Evolutionary conservation across 176 grass and related monocot species (phyloP), one percentile per base, ranked within the genome.

Genomic region (Themeda triandra): DNA sequence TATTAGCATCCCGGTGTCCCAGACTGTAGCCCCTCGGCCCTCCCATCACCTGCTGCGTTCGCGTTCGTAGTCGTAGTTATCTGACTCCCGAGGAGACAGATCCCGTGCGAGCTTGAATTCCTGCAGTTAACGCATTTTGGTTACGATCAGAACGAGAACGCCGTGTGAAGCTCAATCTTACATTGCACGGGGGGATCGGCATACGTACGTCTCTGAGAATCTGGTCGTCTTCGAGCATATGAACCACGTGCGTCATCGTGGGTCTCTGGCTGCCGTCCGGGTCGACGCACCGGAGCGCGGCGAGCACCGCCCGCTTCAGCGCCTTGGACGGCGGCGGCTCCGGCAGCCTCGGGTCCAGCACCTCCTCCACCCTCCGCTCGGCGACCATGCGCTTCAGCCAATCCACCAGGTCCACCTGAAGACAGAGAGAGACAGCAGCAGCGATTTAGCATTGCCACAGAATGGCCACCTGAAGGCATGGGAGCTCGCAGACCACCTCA

Each of bases 341-440:
- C 27, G 85, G 76, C 66, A 98, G 82, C 88, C 73, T 93, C 58
- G 87, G 85, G 83, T 98, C 96, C 74, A 98, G 77, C 78, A 98
- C 89, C 86, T 92, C 71, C 85, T 94, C 93, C 45, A 92, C 77
- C 87, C 86, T 93, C 73, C 86, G 88, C 64, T 92, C 91, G 8
- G 89, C 87, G 44, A 98, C 96, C 96, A 94, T 94, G 73, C 21
- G 46, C 87, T 98, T 98, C 71, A 98, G 71, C 96, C 96, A 98
- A 23, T 95, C 93, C 4, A 98, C 93, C 77, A 98, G 68, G 80
- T 93, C 87, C 73, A 98, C 90, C 95, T 98, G 86, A 76, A 36
- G 15, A 21, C 5, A 18, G 4, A 17, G 1, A 17, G 15, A 46
- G 14, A 48, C 17, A 75, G 51, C 54, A 75, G 36, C 69, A 33